Percentiles rank a stretch among this genome's conserved stretches.
Evolutionary conservation across 2,329 filamentous ascomycete genomes (phyloP).

Genomic region (Penicillium sp.): DNA sequence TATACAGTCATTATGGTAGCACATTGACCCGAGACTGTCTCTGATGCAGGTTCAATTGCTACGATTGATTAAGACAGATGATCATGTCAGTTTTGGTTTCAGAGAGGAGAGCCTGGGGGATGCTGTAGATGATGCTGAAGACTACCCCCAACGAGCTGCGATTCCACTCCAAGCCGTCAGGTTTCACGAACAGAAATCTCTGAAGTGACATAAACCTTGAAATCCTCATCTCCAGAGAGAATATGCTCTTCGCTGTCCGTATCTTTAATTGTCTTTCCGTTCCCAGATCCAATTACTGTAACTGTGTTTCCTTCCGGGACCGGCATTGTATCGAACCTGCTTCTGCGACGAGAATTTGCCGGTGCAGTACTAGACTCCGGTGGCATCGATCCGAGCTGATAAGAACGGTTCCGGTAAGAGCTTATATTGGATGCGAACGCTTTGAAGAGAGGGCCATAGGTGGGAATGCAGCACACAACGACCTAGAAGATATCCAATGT

Average conservation of each 20-base stretch:
- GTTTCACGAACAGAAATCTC: not conserved
- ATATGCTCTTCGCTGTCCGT: constrained; percentile 1
- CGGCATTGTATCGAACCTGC: not conserved
- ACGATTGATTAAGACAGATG: too few species aligned
- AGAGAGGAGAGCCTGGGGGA: too few species aligned
- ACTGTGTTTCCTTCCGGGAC: not conserved
- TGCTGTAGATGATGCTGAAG: too few species aligned
- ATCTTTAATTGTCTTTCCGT: not conserved
- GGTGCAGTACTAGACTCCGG: not conserved
- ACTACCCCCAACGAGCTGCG: too few species aligned
- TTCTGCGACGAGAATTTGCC: not conserved
- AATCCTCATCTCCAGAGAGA: not conserved
- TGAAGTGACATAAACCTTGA: not conserved
- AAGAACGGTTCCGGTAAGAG: constrained; percentile 18
- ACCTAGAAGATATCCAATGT: not conserved
- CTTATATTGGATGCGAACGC: constrained; percentile 22
- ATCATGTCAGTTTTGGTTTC: too few species aligned
- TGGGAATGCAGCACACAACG: constrained; percentile 46
- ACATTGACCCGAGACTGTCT: too few species aligned
- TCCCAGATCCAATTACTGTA: not conserved
- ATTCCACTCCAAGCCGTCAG: not conserved
- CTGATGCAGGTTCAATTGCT: too few species aligned
- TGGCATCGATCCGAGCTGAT: constrained; percentile 4
- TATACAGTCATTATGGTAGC: too few species aligned
- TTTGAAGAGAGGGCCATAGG: constrained; percentile 48